Evolutionary conservation across 257 asterid species (phyloP), one percentile per base, ranked within the genome.

Genomic region (Echites panduratus): DNA sequence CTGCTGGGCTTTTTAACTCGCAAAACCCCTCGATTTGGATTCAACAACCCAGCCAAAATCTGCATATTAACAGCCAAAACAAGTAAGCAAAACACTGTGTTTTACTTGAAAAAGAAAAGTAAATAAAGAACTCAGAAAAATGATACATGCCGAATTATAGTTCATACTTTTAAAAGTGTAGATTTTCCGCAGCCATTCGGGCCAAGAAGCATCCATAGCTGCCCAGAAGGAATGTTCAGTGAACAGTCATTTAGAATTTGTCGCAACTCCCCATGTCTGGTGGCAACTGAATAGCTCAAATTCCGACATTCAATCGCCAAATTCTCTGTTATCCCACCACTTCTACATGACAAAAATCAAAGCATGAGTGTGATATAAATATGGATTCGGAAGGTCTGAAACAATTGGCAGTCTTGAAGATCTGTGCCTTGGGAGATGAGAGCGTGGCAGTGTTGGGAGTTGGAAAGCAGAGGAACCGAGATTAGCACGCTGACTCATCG

Each of bases 141-240:
- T 19, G 56, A 13, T 38, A 66, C 7, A 38, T 57, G 40, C 44
- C 24, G 40, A 54, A 44, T 50, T 65, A 38, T 1, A 24, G 10
- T 41, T 22, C 10, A 27, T 81, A 89, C 98, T 73, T 91, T 93
- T 49, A 93, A 87, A 40, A 93, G 95, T n/a, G 98, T 93, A 26
- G 96, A 90, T 84, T 93, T 93, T 68, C 98, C 98, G 65, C 89
- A 93, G 50, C 97, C 98, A 78, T 93, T 93, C 71, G 96, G 97
- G 70, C 97, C 98, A 29, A 93, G 96, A 76, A 93, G 96, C 98
- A 93, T 93, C 96, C 98, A 93, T 35, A 93, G 86, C 85, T 90
- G 94, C 40, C 98, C 97, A 48, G 92, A 73, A 32, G 98, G 97
- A 74, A 93, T 82, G 77, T 75, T 70, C 58, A 93, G 79, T 26